A percentile compares a stretch with the other conserved stretches of the same genome.
phyloP scores from a whole-genome alignment of 108 stramenopile species.

The Aureococcus anophagefferens region DNA sequence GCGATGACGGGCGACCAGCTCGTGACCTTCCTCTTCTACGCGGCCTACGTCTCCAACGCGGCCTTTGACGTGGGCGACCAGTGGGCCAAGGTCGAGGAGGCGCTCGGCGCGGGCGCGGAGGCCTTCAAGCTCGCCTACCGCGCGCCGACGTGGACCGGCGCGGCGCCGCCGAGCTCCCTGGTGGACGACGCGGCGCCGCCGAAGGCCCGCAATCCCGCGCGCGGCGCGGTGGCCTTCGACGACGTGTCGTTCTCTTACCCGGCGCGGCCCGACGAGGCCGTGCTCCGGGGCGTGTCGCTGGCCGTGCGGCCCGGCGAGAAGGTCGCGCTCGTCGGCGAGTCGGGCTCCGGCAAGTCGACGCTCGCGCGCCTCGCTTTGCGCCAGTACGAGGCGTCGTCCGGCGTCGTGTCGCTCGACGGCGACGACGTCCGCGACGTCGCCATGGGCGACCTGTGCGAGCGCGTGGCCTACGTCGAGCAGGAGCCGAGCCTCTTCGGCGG shows the following conservation, averaged over 20 bases:
- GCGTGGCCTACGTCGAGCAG: conserved; percentile 72
- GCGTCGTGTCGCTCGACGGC: conserved; percentile 64
- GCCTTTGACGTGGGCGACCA: conserved; percentile 74
- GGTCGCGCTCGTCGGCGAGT: conserved; percentile 81
- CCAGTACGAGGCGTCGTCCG: conserved; percentile 83
- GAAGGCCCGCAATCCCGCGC: conserved; percentile 22
- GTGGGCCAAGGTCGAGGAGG: conserved; percentile 71
- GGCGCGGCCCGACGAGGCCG: conserved; percentile 47
- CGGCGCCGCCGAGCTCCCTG: conserved; percentile 22
- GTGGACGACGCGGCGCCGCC: conserved; percentile 28
- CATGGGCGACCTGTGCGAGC: conserved; percentile 53
- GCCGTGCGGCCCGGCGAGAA: conserved; percentile 71
- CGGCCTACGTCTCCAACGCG: conserved; percentile 64
- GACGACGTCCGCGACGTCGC: conserved; percentile 60
- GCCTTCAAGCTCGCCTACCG: conserved; percentile 69
- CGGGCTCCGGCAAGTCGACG: conserved; percentile 84
- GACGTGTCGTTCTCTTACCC: conserved; percentile 20
- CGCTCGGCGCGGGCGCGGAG: conserved; percentile 64
- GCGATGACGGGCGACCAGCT: conserved; percentile 51
- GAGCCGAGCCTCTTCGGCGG: conserved; percentile 82
- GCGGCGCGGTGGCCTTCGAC: conserved; percentile 47
- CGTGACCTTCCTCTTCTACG: conserved; percentile 70
- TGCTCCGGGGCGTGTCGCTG: conserved; percentile 53
- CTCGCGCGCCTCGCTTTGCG: conserved; percentile 70
- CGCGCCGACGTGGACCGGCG: conserved; percentile 51